phyloP scores from a whole-genome alignment of 148 eudicot genomes.

The Drosera capensis region DNA sequence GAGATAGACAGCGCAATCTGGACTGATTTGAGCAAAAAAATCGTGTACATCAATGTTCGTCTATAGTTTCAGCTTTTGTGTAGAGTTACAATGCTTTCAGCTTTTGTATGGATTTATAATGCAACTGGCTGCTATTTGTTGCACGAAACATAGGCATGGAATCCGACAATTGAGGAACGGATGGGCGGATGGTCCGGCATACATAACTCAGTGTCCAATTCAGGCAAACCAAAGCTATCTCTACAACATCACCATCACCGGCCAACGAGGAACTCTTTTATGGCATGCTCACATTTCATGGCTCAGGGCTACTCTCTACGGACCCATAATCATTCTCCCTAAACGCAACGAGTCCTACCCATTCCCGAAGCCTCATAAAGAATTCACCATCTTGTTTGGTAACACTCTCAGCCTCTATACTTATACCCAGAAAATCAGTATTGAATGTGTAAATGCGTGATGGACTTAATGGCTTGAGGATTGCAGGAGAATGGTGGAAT shows the following conservation, averaged over 20 bases:
- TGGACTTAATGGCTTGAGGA: no score
- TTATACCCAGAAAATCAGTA: no score
- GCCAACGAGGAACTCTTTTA: constrained; percentile 45
- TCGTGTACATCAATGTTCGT: background rate
- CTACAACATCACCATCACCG: constrained; percentile 35
- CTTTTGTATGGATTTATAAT: background rate
- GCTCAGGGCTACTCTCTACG: constrained; percentile 42
- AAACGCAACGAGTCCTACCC: constrained; percentile 31
- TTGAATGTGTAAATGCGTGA: no score
- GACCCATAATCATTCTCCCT: constrained; percentile 39
- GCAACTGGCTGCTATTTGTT: background rate
- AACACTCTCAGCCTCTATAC: background rate
- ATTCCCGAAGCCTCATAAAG: constrained; percentile 29
- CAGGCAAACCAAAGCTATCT: constrained; percentile 36
- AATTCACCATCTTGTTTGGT: constrained; percentile 34
- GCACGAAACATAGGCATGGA: constrained; percentile 27
- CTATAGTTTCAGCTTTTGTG: no score
- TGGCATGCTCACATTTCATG: constrained; percentile 53
- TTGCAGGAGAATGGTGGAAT: constrained; percentile 41
- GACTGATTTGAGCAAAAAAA: background rate
- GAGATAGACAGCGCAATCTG: background rate
- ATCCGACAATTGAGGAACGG: constrained; percentile 35
- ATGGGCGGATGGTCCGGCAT: constrained; percentile 57
- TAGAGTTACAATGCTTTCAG: no score
- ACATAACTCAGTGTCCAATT: constrained; percentile 40